Conservation (phyloP, 2,329 filamentous ascomycete genomes). For the Ophiostoma tasmaniense region DNA sequence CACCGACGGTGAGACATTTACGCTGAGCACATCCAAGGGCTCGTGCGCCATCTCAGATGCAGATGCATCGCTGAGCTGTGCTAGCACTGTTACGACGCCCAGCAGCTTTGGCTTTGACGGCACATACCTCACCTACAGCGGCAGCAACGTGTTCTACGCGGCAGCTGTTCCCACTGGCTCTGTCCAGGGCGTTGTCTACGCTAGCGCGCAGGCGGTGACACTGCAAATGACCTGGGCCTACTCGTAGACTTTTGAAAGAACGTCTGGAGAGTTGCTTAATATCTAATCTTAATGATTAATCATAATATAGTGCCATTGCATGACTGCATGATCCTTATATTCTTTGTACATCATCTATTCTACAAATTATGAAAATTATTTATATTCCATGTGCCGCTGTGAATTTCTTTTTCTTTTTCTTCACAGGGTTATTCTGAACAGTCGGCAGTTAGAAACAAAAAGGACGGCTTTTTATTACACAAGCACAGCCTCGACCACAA, state of each 20-base stretch:
- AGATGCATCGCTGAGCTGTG: constrained; percentile 20
- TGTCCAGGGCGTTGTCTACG: constrained; percentile 22
- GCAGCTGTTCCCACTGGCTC: constrained; percentile 21
- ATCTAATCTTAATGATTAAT: background rate
- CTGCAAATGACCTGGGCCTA: constrained; percentile 23
- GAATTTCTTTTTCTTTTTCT: background rate
- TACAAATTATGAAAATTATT: background rate
- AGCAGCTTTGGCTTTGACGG: constrained; percentile 25
- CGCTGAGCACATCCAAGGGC: constrained; percentile 24
- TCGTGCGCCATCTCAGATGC: constrained; percentile 19
- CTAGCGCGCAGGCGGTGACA: constrained; percentile 19
- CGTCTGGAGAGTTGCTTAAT: background rate
- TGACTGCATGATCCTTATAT: background rate
- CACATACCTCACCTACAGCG: constrained; percentile 22
- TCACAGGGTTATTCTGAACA: too few species aligned
- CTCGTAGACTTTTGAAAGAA: background rate
- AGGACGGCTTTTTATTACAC: too few species aligned
- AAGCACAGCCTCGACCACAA: too few species aligned
- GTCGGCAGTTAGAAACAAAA: too few species aligned
- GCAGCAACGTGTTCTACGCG: constrained; percentile 22
- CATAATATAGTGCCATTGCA: background rate
- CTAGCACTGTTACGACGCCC: constrained; percentile 16
- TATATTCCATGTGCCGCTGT: too few species aligned
- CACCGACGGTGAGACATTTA: constrained; percentile 21
- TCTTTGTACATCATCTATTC: background rate